Percentiles rank a stretch among this genome's conserved stretches.
These are phyloP conservation scores for Veloboletus limbatus DNA, from an alignment of 1,284 basidiomycete genomes.

Conservation along the genomic window DNA sequence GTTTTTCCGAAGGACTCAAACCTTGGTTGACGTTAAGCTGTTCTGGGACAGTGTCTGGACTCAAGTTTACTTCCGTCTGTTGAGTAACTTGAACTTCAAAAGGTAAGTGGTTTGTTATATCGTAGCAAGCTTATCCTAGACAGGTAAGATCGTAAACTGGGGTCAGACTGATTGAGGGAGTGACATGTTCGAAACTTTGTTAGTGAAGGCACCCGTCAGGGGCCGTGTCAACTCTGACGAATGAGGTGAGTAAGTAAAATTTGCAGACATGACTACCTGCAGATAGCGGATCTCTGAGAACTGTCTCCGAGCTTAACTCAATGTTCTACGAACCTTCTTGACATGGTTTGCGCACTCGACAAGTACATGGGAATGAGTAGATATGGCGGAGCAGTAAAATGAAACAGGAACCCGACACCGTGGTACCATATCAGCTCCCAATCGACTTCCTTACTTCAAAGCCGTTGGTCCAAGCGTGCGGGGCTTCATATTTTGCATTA, in stretches of 20 bases:
- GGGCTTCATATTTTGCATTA: slow-evolving; percentile 85
- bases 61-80: slow-evolving; percentile 3
- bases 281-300: slow-evolving; percentile 15
- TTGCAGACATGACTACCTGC: too few species aligned
- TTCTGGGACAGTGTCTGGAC: slow-evolving; percentile 1
- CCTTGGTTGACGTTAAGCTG: slow-evolving; percentile 21
- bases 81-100: slow-evolving; percentile 2
- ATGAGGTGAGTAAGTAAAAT: too few species aligned
- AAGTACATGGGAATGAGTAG: slow-evolving; percentile 25
- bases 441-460: slow-evolving; percentile 66
- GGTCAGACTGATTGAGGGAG: slow-evolving; percentile 16
- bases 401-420: slow-evolving; percentile 19
- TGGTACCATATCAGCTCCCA: slow-evolving; percentile 72
- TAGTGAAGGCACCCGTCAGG: slow-evolving; percentile 15
- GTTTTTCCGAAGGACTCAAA: slow-evolving; percentile 8
- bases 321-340: slow-evolving; percentile 6
- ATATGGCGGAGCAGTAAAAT: slow-evolving; percentile 10
- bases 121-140: background rate
- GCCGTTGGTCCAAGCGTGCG: slow-evolving; percentile 92
- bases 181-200: slow-evolving; percentile 19
- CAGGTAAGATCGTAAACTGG: slow-evolving; percentile 9
- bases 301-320: slow-evolving; percentile 2
- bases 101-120: background rate
- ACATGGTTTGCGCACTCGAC: slow-evolving; percentile 12
- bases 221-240: too few species aligned